Evolutionary conservation across 148 eudicot genomes (phyloP).

Genomic region (Rhododendron henanense): DNA sequence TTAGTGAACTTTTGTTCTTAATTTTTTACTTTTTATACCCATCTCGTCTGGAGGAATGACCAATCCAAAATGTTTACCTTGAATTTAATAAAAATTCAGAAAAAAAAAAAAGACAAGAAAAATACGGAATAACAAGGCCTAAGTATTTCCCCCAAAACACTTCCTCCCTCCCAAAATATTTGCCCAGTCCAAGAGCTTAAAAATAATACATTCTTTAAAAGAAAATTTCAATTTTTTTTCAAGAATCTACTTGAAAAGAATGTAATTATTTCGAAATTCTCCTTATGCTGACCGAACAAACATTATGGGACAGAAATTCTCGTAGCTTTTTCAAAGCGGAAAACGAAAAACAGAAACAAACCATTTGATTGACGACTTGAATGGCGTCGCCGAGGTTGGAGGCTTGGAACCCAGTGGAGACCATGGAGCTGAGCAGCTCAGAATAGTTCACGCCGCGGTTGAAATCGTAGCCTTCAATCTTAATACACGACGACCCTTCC

Average conservation of each 20-base stretch:
- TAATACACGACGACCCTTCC: conserved; percentile 51
- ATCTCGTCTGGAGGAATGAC: too few relatives aligned
- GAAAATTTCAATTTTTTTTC: too few relatives aligned
- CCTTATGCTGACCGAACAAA: too few relatives aligned
- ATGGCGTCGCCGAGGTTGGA: conserved; percentile 92
- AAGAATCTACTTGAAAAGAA: too few relatives aligned
- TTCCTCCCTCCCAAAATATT: too few relatives aligned
- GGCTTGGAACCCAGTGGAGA: conserved; percentile 88
- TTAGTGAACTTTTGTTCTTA: background rate
- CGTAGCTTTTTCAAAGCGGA: background rate
- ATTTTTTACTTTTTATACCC: background rate
- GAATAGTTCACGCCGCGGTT: conserved; percentile 68
- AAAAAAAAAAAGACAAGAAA: background rate
- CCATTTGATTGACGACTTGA: conserved; percentile 87
- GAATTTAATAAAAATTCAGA: background rate
- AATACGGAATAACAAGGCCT: background rate
- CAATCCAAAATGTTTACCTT: background rate
- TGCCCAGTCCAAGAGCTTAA: too few relatives aligned
- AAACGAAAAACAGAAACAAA: conserved; percentile 10
- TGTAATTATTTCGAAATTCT: too few relatives aligned
- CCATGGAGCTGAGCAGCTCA: conserved; percentile 48
- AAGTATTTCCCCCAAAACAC: background rate
- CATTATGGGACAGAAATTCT: too few relatives aligned
- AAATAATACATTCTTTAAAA: too few relatives aligned
- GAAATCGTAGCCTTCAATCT: conserved; percentile 88